Evolutionary conservation across 768 basidiomycete genomes (phyloP).

Genomic region (Suillus subluteus): DNA sequence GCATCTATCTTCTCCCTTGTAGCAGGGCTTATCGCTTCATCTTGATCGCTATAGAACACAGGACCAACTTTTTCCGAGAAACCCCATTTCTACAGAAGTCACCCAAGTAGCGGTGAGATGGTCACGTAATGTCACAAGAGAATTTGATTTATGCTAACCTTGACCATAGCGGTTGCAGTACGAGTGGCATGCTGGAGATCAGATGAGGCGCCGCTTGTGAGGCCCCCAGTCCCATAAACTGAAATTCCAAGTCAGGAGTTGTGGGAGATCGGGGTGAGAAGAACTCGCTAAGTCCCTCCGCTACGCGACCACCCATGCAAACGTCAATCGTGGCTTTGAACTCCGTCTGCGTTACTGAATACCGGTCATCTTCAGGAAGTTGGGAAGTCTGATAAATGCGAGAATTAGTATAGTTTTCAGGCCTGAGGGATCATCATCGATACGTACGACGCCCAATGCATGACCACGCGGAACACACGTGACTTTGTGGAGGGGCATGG

Average conservation of each 20-base stretch:
- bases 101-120: slow-evolving; percentile 6
- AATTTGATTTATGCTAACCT: slow-evolving; percentile 51
- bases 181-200: slow-evolving; percentile 82
- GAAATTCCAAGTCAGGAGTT: slow-evolving; percentile 17
- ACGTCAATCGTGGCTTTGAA: slow-evolving; percentile 88
- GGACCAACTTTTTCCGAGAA: slow-evolving; percentile 83
- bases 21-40: slow-evolving; percentile 69
- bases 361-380: slow-evolving; percentile 78
- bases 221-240: slow-evolving; percentile 89
- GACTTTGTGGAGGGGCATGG: slow-evolving; percentile 97
- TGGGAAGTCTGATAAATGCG: slow-evolving; percentile 57
- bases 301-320: slow-evolving; percentile 91
- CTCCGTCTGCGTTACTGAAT: slow-evolving; percentile 72
- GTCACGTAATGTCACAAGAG: slow-evolving; percentile 12
- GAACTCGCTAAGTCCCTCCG: slow-evolving; percentile 82
- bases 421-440: background rate
- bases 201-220: slow-evolving; percentile 91
- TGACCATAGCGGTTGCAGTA: slow-evolving; percentile 86
- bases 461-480: slow-evolving; percentile 97
- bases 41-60: slow-evolving; percentile 76
- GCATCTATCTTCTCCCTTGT: slow-evolving; percentile 86
- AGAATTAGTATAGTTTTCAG: slow-evolving; percentile 18
- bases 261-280: slow-evolving; percentile 9
- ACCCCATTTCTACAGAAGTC: slow-evolving; percentile 62
- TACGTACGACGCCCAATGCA: slow-evolving; percentile 81